These are phyloP conservation scores for Pedinophyceae sp. DNA, from an alignment of 139 green algal genomes.

Conservation along the genomic window DNA sequence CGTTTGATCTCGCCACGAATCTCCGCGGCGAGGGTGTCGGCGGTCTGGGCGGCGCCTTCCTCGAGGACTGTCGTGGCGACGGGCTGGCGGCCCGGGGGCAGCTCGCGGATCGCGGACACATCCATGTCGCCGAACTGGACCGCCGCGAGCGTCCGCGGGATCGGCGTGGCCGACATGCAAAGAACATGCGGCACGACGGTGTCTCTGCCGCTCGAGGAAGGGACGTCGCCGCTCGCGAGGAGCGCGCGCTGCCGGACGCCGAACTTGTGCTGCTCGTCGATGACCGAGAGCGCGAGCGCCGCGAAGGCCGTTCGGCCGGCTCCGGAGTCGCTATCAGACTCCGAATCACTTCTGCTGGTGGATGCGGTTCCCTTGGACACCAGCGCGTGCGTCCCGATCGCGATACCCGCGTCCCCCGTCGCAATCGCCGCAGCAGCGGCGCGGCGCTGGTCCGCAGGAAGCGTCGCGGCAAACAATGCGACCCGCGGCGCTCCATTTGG, in stretches of 20 bases:
- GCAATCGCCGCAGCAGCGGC: constrained; percentile 3
- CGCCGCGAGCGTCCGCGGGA: constrained; percentile 79
- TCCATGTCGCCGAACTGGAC: constrained; percentile 45
- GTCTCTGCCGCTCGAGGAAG: not conserved
- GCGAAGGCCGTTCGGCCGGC: constrained; percentile 45
- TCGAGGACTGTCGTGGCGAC: constrained; percentile 20
- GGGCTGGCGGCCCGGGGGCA: constrained; percentile 44
- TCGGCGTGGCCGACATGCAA: constrained; percentile 89
- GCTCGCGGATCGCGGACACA: constrained; percentile 36
- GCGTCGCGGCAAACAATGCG: no score
- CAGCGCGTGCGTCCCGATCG: constrained; percentile 74
- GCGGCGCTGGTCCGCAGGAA: constrained; percentile 7
- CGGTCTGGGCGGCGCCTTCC: not conserved
- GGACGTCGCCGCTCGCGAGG: constrained; percentile 20
- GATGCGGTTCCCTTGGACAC: no score
- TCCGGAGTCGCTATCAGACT: no score
- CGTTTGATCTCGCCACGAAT: not conserved
- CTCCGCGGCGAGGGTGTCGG: not conserved
- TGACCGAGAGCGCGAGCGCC: constrained; percentile 63
- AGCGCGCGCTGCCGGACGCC: constrained; percentile 61
- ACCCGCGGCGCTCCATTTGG: no score
- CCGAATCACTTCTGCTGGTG: no score
- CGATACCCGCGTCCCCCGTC: constrained; percentile 36
- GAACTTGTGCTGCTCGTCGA: constrained; percentile 96
- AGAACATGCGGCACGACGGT: constrained; percentile 67